Percentiles rank a stretch among this genome's conserved stretches.
phyloP scores from a whole-genome alignment of 345 rosid species.

The Citrus reticulata region DNA sequence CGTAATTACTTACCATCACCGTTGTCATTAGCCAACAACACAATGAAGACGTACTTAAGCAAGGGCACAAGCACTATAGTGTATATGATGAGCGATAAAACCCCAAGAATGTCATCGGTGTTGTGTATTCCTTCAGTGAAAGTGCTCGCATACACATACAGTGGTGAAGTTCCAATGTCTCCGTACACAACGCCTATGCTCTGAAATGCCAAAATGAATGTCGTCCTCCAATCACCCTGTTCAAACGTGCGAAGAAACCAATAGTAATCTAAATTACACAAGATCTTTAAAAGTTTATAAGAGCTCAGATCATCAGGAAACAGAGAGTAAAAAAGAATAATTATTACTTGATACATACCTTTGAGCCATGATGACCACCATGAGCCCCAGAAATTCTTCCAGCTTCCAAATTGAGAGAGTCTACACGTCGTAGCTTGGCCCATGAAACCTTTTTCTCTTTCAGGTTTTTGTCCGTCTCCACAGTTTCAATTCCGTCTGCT shows the following conservation, averaged over 20 bases:
- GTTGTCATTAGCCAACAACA: slow-evolving; percentile 70
- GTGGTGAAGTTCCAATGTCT: slow-evolving; percentile 81
- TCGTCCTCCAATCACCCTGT: slow-evolving; percentile 46
- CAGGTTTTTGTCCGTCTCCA: slow-evolving; percentile 17
- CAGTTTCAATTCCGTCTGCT: slow-evolving; percentile 5
- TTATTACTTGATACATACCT: slow-evolving; percentile 18
- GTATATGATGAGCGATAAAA: slow-evolving; percentile 67
- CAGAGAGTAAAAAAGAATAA: background rate
- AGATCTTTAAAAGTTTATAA: too few species aligned
- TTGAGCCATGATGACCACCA: slow-evolving; percentile 11
- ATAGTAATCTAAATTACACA: too few species aligned
- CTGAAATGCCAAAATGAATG: slow-evolving; percentile 65
- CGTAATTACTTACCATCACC: slow-evolving; percentile 56
- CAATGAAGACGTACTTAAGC: slow-evolving; percentile 64
- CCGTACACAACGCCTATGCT: slow-evolving; percentile 72
- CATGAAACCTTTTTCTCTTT: slow-evolving; percentile 59
- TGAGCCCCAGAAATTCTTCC: slow-evolving; percentile 39
- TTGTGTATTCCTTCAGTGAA: slow-evolving; percentile 42
- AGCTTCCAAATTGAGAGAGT: slow-evolving; percentile 74
- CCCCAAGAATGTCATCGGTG: slow-evolving; percentile 52
- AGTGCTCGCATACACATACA: slow-evolving; percentile 60
- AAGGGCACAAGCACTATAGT: slow-evolving; percentile 50
- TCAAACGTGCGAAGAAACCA: too few species aligned
- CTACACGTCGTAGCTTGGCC: slow-evolving; percentile 63
- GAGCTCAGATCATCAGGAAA: too few species aligned